Percentiles rank a stretch among this genome's conserved stretches.
Evolutionary conservation across 257 asterid genomes (phyloP).

Genomic region (Ilex aquifolium): DNA sequence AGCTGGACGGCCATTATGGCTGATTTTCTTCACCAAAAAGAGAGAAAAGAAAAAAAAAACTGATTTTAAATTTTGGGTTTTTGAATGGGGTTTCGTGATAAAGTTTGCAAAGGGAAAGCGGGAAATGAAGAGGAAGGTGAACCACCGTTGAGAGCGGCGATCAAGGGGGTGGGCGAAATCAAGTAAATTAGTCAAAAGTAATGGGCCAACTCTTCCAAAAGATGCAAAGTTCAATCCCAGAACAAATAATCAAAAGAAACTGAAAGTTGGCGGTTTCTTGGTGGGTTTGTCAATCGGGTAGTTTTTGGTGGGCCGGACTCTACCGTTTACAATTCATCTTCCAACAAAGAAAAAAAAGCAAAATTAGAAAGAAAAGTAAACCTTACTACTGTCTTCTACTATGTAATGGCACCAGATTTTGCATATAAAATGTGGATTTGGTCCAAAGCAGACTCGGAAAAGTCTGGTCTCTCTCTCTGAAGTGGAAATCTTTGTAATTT

Average conservation of each 20-base stretch:
- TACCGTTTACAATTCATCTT: background rate
- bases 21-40: no score
- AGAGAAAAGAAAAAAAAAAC: no score
- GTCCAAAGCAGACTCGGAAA: background rate
- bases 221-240: slow-evolving; percentile 12
- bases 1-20: no score
- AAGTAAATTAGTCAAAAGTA: slow-evolving; percentile 19
- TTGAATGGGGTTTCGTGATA: slow-evolving; percentile 1
- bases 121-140: slow-evolving; percentile 34
- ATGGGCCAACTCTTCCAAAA: slow-evolving; percentile 19
- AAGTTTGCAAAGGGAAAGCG: slow-evolving; percentile 31
- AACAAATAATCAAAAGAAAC: background rate
- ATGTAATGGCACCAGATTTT: background rate
- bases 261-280: no score
- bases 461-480: background rate
- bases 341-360: background rate
- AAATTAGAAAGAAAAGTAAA: background rate
- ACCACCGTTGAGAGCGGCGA: slow-evolving; percentile 23
- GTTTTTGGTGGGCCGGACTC: slow-evolving; percentile 2
- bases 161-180: slow-evolving; percentile 21
- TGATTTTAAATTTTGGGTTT: no score
- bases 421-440: background rate
- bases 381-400: no score
- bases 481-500: background rate
- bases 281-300: no score